phyloP scores from a whole-genome alignment of 1,284 basidiomycete species.

The Coniferiporia weirii region DNA sequence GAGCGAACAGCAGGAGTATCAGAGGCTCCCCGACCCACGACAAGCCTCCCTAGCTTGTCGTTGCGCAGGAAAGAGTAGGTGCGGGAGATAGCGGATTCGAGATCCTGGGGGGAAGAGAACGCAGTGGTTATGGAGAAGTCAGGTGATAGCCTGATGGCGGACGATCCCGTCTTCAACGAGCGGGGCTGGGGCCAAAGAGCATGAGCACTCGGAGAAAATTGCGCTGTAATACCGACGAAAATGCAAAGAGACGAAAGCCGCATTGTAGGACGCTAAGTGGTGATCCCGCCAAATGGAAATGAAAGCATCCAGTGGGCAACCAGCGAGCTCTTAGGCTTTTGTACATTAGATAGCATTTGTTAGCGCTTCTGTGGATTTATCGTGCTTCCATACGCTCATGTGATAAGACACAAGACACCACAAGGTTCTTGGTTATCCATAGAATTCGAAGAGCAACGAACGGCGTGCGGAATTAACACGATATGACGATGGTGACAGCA shows the following conservation, averaged over 20 bases:
- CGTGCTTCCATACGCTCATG: not conserved
- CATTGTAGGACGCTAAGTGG: not conserved
- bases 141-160: not conserved
- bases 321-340: too few species aligned
- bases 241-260: not conserved
- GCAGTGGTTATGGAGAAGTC: slow-evolving; percentile 43
- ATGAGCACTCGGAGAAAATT: not conserved
- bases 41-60: slow-evolving; percentile 48
- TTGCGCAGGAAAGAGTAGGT: slow-evolving; percentile 37
- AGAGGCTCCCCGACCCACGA: slow-evolving; percentile 43
- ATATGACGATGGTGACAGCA: too few species aligned
- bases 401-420: not conserved
- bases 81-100: slow-evolving; percentile 36
- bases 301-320: too few species aligned
- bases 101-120: slow-evolving; percentile 36
- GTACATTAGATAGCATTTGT: too few species aligned
- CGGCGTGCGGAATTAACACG: too few species aligned
- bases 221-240: not conserved
- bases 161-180: not conserved
- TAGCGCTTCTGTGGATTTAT: not conserved
- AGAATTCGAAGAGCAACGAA: not conserved
- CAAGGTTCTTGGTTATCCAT: not conserved
- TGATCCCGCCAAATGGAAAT: too few species aligned
- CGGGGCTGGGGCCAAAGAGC: slow-evolving; percentile 2
- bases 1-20: not conserved